Percentiles rank a stretch among this genome's conserved stretches.
phyloP scores from a whole-genome alignment of 176 grass and related monocot species.

The Avena insularis region DNA sequence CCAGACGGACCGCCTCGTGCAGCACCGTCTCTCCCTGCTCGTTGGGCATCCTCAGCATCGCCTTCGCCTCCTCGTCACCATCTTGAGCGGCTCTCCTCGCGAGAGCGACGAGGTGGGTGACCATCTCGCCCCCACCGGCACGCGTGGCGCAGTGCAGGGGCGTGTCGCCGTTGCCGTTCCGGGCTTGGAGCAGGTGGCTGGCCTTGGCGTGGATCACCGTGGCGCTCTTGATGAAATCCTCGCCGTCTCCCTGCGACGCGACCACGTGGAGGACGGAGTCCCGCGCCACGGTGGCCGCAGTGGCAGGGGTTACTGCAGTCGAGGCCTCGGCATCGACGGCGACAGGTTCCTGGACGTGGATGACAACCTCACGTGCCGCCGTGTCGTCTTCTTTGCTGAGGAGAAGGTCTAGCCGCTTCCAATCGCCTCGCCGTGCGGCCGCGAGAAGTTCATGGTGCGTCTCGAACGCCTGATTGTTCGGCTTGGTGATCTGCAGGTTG shows the following conservation, averaged over 20 bases:
- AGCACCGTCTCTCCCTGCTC: constrained; percentile 22
- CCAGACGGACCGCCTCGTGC: constrained; percentile 22
- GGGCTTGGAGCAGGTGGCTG: background rate
- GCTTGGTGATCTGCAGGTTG: background rate
- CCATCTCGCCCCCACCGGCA: background rate
- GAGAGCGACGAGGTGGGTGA: background rate
- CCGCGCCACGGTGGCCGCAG: background rate
- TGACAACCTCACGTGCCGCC: background rate
- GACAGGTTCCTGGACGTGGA: background rate
- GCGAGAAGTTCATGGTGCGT: background rate
- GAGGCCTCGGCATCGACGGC: too few relatives aligned
- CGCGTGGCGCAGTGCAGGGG: constrained; percentile 22
- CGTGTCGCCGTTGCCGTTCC: constrained; percentile 19
- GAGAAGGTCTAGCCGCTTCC: background rate
- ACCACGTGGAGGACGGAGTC: constrained; percentile 24
- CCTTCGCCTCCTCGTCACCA: background rate
- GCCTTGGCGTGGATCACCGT: background rate
- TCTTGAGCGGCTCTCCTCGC: background rate
- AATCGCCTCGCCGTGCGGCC: background rate
- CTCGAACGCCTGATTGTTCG: background rate
- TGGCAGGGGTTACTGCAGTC: background rate
- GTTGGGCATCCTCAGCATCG: background rate
- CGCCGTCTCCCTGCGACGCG: background rate
- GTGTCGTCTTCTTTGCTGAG: background rate
- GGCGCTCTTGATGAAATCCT: background rate